Evolutionary conservation across 805 yeast species (phyloP), one percentile per base, ranked within the genome.

Genomic region (Yamadazyma sp.): DNA sequence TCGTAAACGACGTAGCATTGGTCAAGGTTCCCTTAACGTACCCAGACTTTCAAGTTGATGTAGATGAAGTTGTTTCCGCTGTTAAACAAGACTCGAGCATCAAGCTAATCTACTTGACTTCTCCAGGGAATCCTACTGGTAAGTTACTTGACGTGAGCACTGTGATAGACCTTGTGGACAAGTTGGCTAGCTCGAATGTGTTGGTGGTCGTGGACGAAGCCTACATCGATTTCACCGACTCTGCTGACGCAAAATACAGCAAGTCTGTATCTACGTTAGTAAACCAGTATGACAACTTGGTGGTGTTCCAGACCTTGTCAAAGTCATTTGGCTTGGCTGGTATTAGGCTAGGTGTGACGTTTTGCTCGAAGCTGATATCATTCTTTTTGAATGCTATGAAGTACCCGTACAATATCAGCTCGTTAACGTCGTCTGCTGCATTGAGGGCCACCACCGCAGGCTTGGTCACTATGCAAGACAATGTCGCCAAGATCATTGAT

Each of bases 111-210:
- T 91, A 87, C 57, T 64, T 91, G 45, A 91, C 98, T 11, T 85
- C 97, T 1, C 99, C 99, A 8, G 99, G 99, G 25, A 93, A 93
- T 59, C 99, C 99, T 24, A 91, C 99, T 0, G 96, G 84, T 8
- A 74, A 78, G 20, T 64, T 77, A 32, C 58, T 91, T 30, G 67
- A 73, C 13, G 67, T 72, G 6, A 57, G 55, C 0, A 45, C 38
- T 10, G 42, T 67, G 1, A 41, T 64, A 6, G 45, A 42, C 9
- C 64, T 76, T 28, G 64, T 89, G 26, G 64, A 71, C 34, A 55
- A 67, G 37, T 52, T 85, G 2, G 64, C 63, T 60, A 4, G 53
- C 63, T 81, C 87, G 82, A 79, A 81, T 48, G 95, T 95, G 4
- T 62, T 90, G 18, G 77, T 93, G 6, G 83, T 91, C 12, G 80